Percentiles rank a stretch among this genome's conserved stretches.
Evolutionary conservation across 352 stramenopile species (phyloP).

Genomic region (Globisporangium middletonii): DNA sequence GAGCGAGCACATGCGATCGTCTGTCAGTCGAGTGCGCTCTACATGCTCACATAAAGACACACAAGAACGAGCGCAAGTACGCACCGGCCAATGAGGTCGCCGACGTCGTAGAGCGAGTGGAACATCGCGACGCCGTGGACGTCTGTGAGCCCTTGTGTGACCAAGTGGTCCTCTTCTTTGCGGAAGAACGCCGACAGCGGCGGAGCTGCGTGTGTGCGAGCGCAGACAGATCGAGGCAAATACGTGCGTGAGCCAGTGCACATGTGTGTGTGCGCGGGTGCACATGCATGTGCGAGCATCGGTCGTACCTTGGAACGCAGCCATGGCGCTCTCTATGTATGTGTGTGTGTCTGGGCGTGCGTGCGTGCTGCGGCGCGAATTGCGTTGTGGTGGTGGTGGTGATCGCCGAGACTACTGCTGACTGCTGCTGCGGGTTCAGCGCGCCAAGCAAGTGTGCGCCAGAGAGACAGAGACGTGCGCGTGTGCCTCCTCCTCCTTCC

Average conservation of each 20-base stretch:
- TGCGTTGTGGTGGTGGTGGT: not conserved
- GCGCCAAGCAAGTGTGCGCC: not conserved
- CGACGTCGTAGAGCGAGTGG: conserved; percentile 85
- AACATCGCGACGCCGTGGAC: conserved; percentile 83
- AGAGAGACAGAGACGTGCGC: not conserved
- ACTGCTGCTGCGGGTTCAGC: too few species aligned
- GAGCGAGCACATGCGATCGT: not conserved
- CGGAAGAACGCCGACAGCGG: conserved; percentile 86
- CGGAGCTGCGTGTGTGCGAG: conserved; percentile 30
- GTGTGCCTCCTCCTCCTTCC: too few species aligned
- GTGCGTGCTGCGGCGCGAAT: not conserved
- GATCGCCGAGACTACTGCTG: too few species aligned
- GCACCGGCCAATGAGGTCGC: conserved; percentile 71
- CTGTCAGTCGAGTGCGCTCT: not conserved
- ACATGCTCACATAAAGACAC: not conserved
- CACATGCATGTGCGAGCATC: not conserved
- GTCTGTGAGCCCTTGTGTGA: conserved; percentile 80
- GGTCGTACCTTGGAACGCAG: conserved; percentile 62
- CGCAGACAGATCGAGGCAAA: conserved; percentile 3
- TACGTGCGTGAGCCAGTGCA: not conserved
- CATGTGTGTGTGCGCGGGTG: too few species aligned
- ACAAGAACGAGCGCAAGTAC: not conserved
- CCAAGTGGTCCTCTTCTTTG: conserved; percentile 77
- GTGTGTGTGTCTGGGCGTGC: not conserved
- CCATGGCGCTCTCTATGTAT: conserved; percentile 24